Percentiles rank a stretch among this genome's conserved stretches.
Conservation (phyloP, 2,329 filamentous ascomycete species). For the Scytalidium sp. region DNA sequence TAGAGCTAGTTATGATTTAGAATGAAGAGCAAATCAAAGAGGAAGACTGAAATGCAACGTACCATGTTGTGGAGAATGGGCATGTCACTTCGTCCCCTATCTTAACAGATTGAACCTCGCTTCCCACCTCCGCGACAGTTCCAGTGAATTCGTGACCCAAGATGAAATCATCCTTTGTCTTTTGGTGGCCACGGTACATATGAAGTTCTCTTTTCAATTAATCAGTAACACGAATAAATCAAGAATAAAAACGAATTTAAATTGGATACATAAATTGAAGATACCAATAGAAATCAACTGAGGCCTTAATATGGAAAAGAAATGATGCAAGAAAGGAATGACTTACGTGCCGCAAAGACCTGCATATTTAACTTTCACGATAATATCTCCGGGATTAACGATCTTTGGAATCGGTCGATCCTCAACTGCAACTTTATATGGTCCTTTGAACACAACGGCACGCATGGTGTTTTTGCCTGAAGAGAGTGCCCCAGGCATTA, state of each 20-base stretch:
- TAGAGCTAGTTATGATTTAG: constrained; percentile 39
- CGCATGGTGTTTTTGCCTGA: constrained; percentile 72
- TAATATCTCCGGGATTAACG: constrained; percentile 68
- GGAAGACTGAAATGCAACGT: constrained; percentile 24
- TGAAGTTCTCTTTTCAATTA: constrained; percentile 67
- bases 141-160: constrained; percentile 88
- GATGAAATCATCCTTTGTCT: constrained; percentile 59
- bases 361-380: constrained; percentile 80
- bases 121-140: constrained; percentile 64
- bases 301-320: too few species aligned
- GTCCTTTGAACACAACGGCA: constrained; percentile 83
- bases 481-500: too few species aligned
- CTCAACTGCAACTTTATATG: constrained; percentile 71
- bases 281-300: too few species aligned
- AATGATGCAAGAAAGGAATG: too few species aligned
- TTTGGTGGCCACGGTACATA: constrained; percentile 78
- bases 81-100: constrained; percentile 77
- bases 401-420: constrained; percentile 76
- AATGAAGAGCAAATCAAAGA: constrained; percentile 1
- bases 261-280: too few species aligned
- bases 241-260: too few species aligned
- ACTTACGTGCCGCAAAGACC: constrained; percentile 84
- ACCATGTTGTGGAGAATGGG: constrained; percentile 83
- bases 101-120: constrained; percentile 63
- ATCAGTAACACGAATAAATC: constrained; percentile 1